A percentile compares a stretch with the other conserved stretches of the same genome.
These are phyloP conservation scores for Kwoniella sp. DNA, from an alignment of 768 basidiomycete species.

Conservation along the genomic window DNA sequence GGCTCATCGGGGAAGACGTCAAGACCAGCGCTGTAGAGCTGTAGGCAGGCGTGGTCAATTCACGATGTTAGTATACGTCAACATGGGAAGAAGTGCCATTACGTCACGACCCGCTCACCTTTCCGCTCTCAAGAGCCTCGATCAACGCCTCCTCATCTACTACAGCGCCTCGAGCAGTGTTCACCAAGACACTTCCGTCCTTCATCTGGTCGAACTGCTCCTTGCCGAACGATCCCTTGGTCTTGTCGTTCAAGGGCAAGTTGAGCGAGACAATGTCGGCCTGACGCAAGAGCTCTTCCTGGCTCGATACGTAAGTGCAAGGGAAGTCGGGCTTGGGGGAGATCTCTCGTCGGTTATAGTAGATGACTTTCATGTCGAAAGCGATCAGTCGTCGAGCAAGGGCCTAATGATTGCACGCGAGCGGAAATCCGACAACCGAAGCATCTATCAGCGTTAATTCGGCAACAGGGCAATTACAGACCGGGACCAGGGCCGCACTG, in stretches of 20 bases:
- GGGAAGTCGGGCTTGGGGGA: constrained; percentile 69
- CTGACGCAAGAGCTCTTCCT: constrained; percentile 67
- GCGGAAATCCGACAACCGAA: not conserved
- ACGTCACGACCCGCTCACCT: constrained; percentile 63
- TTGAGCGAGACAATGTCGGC: constrained; percentile 85
- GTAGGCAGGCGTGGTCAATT: not conserved
- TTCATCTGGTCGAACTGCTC: constrained; percentile 76
- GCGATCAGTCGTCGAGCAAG: constrained; percentile 62
- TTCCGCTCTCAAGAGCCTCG: constrained; percentile 78
- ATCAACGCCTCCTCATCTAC: constrained; percentile 87
- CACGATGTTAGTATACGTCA: too few relatives aligned
- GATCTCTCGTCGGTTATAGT: constrained; percentile 62
- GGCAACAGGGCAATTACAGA: too few relatives aligned
- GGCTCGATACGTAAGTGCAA: constrained; percentile 66
- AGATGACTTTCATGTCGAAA: constrained; percentile 88
- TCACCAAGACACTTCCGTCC: constrained; percentile 75
- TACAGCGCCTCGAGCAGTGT: constrained; percentile 88
- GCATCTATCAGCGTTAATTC: too few relatives aligned
- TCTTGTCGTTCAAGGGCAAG: constrained; percentile 75
- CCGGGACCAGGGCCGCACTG: too few relatives aligned
- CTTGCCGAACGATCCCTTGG: constrained; percentile 71
- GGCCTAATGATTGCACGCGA: constrained; percentile 60
- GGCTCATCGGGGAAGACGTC: constrained; percentile 90
- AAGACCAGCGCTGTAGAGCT: constrained; percentile 79
- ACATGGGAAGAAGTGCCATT: too few relatives aligned